phyloP scores from a whole-genome alignment of 768 basidiomycete genomes.

The Boletus reticulatus region DNA sequence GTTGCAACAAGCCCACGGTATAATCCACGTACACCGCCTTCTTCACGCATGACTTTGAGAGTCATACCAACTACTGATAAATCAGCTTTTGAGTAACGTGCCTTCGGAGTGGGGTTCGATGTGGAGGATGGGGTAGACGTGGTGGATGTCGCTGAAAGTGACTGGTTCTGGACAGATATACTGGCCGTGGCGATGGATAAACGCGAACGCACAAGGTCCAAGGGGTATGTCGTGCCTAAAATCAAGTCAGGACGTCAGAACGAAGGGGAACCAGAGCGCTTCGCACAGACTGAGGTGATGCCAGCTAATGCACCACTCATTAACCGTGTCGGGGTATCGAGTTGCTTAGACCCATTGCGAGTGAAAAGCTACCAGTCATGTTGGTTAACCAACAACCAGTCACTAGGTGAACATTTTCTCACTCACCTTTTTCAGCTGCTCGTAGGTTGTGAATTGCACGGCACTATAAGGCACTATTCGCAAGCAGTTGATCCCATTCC shows the following conservation, averaged over 20 bases:
- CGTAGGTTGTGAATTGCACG: slow-evolving; percentile 86
- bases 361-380: slow-evolving; percentile 60
- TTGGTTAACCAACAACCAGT: slow-evolving; percentile 26
- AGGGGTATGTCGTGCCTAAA: slow-evolving; percentile 81
- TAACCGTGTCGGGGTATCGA: slow-evolving; percentile 88
- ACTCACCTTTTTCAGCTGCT: slow-evolving; percentile 81
- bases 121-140: slow-evolving; percentile 28
- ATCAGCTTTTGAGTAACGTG: slow-evolving; percentile 48
- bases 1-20: slow-evolving; percentile 87
- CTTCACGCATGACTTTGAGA: slow-evolving; percentile 83
- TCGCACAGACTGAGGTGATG: slow-evolving; percentile 90
- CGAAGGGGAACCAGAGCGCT: slow-evolving; percentile 2
- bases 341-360: slow-evolving; percentile 59
- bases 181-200: slow-evolving; percentile 94
- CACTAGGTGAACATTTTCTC: not conserved
- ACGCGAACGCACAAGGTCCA: slow-evolving; percentile 91
- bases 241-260: slow-evolving; percentile 10
- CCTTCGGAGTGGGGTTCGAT: slow-evolving; percentile 32
- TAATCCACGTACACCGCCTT: slow-evolving; percentile 84
- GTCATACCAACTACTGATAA: slow-evolving; percentile 88
- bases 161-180: slow-evolving; percentile 40
- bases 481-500: slow-evolving; percentile 89
- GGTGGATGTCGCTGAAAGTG: slow-evolving; percentile 18
- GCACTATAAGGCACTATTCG: slow-evolving; percentile 93
- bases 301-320: slow-evolving; percentile 89